Base-by-base conservation (phyloP, 192 early-diverging fungal species). In the Gamsiella multidivaricata region DNA sequence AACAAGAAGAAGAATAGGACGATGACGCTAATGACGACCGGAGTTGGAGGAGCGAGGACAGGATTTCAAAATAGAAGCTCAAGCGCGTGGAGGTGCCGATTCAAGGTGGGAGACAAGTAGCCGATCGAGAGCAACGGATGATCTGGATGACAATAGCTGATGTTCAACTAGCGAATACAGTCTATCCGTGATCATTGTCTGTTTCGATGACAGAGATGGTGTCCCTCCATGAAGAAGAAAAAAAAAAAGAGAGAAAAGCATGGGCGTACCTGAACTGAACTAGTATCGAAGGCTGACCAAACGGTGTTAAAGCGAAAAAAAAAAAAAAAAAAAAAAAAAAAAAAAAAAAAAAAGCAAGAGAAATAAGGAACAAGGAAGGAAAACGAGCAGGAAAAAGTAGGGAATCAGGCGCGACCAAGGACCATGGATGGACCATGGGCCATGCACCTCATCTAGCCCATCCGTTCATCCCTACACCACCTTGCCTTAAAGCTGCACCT, bases 61-160 rank as follows among this genome's bases (percentile, higher is more conserved):
- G n/a, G n/a, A n/a, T n/a, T n/a, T 23, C 7, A 41, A 63, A 39
- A 63, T 32, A 52, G 49, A 63, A 36, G 25, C n/a, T 22, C 18
- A n/a, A 9, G 22, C 9, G 36, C 15, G 22, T 7, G 14, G 41
- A 11, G 25, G 22, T n/a, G 5, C 22, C 36, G 34, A 41, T 17
- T 49, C 20, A 29, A 41, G 6, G 49, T 47, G 5, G 5, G n/a
- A 47, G 31, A 31, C 29, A 14, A n/a, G n/a, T 36, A 26, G 23
- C 43, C 23, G 20, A 26, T 51, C n/a, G 32, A 47, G 45, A 50
- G 22, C 20, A 2, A 33, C 8, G 31, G n/a, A 50, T 14, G 31
- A 63, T 63, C 29, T 11, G 26, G 7, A 22, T 22, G n/a, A 12
- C 20, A n/a, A 25, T 42, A 58, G 8, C n/a, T n/a, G n/a, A n/a